Evolutionary conservation across 176 grass and related monocot genomes (phyloP), one percentile per base, ranked within the genome.

Genomic region (Ensete glaucum): DNA sequence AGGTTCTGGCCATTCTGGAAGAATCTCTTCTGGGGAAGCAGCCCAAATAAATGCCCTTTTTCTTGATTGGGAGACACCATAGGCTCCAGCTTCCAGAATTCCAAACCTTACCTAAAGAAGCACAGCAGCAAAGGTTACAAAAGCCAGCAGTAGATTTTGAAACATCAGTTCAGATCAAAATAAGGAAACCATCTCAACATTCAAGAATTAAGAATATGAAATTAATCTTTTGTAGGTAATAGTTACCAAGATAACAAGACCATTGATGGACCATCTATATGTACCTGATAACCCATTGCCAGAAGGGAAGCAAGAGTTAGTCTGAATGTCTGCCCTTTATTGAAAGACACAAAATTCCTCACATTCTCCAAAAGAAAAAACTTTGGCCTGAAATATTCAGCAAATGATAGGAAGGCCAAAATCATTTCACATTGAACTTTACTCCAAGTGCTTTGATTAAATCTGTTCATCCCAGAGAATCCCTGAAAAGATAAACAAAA

Each of bases 381-480:
- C 82, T 79, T 91, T 50, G 96, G 96, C 16, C 86, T 80, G 77
- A 99, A 99, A 89, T 91, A 99, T 76, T 99, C 96, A 5, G 85
- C 91, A 51, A 99, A 99, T 72, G 96, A 91, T 53, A 99, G 69
- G 78, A 99, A 99, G 73, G 96, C 96, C 82, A 99, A 82, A 82
- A 99, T 99, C 96, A 99, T 95, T 79, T 99, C 96, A 4, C 91
- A 95, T 49, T 99, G 96, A 70, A 99, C 96, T 87, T 99, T 99
- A 84, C 96, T 99, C 96, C 91, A 99, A 73, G 91, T 86, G 71
- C 91, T 94, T 83, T 89, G 88, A 63, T 89, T 99, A 82, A 99
- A 99, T 81, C 96, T 89, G 55, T 99, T 99, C 96, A 99, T 99
- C 72, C 96, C 91, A 80, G 91, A 99, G 81, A 99, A 99, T 7